Evolutionary conservation across 2,329 filamentous ascomycete genomes (phyloP), one percentile per base, ranked within the genome.

Genomic region (Hypoxylon sp.): DNA sequence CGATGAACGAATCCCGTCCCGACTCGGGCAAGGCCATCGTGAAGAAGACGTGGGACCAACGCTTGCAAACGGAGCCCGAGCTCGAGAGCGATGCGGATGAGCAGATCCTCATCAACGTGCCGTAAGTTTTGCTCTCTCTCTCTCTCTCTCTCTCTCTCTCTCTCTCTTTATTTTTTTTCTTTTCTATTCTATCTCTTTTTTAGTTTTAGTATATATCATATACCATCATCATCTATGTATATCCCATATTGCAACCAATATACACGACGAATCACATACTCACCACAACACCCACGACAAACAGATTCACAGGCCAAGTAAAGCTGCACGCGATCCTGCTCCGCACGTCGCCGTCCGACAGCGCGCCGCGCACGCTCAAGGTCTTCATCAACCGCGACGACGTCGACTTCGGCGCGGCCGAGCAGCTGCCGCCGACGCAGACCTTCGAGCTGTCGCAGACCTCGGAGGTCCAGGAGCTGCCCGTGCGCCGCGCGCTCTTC

Each of bases 251-350:
- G 32, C 11, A 17, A 8, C 17, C 32, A 23, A 34, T 40, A 23
- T 31, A 27, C 29, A 17, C 23, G n/a, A 5, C 15, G 15, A 13
- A 31, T 20, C 1, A 34, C 37, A 20, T 23, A 35, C 42, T 34
- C 17, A 36, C 38, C 7, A 45, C 29, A 11, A 11, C 36, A 42
- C 13, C 15, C 4, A 25, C n/a, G n/a, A n/a, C n/a, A n/a, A n/a
- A n/a, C 58, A 95, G 91, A 2, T 99, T 99, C 75, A 92, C 91
- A 1, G 92, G 90, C 36, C 92, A 97, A 72, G 85, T 97, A 53
- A 96, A 95, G 67, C 85, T 99, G 1, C 92, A 97, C 74, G 87
- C 89, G 17, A 86, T 99, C 67, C 80, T 97, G 16, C 74, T 99
- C 51, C 91, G 93, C 68, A 90, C 90, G 2, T 90, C 89, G 1